Evolutionary conservation across 345 rosid species (phyloP), one percentile per base, ranked within the genome.

Genomic region (Linum usitatissimum): DNA sequence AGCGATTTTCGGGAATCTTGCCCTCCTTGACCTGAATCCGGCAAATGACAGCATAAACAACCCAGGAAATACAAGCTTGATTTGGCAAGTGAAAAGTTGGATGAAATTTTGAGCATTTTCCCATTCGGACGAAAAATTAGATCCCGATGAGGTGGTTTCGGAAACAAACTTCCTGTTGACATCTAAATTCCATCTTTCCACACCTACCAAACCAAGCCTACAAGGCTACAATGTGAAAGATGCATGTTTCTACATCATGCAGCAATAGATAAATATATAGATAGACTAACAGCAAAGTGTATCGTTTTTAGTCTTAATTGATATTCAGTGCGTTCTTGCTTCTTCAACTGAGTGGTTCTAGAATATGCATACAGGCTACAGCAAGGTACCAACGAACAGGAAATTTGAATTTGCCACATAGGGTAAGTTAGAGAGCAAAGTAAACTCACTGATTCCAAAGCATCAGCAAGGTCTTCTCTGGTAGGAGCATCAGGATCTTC

Each of bases 391-490:
- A 23, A 23, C 28, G 28, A 23, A 23, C 28, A 23, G 28, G 28
- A 23, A 23, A 23, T 23, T 23, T 23, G 28, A 51, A 18, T 45
- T 42, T 23, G 30, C 42, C 19, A 53, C 20, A 61, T 23, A 4
- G 2, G 59, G 53, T 53, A 58, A 34, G 38, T 34, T 34, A 34
- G 38, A 34, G 38, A 34, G 38, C 8, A 34, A 34, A 34, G 55
- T 20, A 30, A 66, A 49, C 62, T 66, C 18, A 89, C 96, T 74
- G 79, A 79, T 51, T 81, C 95, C 64, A 89, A 73, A 69, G 84
- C 95, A 59, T 79, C 96, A 61, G 78, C 95, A 70, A 92, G 76
- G 62, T 87, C 98, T 3, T 92, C 95, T 68, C 96, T 80, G 2
- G 93, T 85, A 8, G 96, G 96, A n/a, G 83, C 71, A 71, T 89